These are phyloP conservation scores for Acanthamoeba rhysodes DNA, from an alignment of 208 protist genomes.

Conservation along the genomic window DNA sequence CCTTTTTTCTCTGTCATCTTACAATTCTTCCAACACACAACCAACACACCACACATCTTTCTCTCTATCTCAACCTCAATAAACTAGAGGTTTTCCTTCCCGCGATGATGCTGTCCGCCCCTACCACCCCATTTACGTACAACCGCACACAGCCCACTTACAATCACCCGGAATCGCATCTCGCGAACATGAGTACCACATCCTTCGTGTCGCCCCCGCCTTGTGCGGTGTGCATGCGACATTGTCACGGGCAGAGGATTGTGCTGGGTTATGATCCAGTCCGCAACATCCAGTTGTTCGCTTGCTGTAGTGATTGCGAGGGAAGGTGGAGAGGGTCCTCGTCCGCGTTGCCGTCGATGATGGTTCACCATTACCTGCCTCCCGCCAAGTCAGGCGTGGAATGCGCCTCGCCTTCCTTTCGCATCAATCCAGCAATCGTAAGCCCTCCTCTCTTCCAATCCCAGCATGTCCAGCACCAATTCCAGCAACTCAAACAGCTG, in stretches of 20 bases:
- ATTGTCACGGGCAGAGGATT: background rate
- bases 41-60: background rate
- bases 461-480: no score
- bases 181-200: background rate
- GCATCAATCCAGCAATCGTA: constrained; percentile 22
- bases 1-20: background rate
- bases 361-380: background rate
- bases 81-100: background rate
- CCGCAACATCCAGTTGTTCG: background rate
- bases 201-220: background rate
- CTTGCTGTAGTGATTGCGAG: constrained; percentile 1
- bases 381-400: no score
- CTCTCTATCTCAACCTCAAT: background rate
- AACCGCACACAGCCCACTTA: background rate
- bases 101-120: no score
- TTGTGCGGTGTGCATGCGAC: constrained; percentile 15
- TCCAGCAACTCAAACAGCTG: no score
- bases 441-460: background rate
- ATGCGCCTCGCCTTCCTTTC: background rate
- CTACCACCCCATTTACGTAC: background rate
- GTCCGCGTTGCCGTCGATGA: background rate
- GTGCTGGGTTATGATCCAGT: background rate
- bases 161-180: background rate
- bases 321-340: background rate
- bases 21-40: no score